A percentile compares a stretch with the other conserved stretches of the same genome.
These are phyloP conservation scores for Trichoderma guizhouense DNA, from an alignment of 2,329 filamentous ascomycete genomes.

Conservation along the genomic window DNA sequence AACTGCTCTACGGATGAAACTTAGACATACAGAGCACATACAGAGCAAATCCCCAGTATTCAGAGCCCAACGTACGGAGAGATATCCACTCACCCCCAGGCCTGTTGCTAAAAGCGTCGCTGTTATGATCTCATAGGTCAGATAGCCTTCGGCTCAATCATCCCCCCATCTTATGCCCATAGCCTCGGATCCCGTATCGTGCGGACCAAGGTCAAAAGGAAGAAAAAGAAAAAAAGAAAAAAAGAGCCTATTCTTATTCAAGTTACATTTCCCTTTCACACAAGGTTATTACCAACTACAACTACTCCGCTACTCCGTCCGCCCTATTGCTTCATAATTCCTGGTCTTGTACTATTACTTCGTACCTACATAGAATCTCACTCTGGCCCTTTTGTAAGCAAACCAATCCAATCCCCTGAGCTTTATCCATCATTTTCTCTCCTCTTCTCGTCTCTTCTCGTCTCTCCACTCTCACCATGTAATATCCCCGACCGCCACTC, in stretches of 20 bases:
- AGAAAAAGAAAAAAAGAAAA: neutral
- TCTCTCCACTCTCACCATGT: neutral
- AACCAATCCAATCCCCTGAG: neutral
- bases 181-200: neutral
- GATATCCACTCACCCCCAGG: neutral
- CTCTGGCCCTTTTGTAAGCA: neutral
- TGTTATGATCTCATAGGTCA: constrained; percentile 4
- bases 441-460: neutral
- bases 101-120: neutral
- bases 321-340: neutral
- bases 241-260: neutral
- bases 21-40: neutral
- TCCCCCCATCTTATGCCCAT: neutral
- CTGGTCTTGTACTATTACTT: neutral
- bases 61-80: neutral
- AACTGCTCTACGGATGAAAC: neutral
- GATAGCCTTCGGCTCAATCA: neutral
- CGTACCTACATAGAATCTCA: neutral
- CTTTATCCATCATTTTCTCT: neutral
- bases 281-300: neutral
- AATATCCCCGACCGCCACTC: neutral
- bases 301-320: neutral
- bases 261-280: neutral
- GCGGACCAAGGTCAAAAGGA: neutral
- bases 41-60: neutral